A percentile compares a stretch with the other conserved stretches of the same genome.
phyloP scores from a whole-genome alignment of 495 filamentous ascomycete genomes.

The Schizothecium vesticola region DNA sequence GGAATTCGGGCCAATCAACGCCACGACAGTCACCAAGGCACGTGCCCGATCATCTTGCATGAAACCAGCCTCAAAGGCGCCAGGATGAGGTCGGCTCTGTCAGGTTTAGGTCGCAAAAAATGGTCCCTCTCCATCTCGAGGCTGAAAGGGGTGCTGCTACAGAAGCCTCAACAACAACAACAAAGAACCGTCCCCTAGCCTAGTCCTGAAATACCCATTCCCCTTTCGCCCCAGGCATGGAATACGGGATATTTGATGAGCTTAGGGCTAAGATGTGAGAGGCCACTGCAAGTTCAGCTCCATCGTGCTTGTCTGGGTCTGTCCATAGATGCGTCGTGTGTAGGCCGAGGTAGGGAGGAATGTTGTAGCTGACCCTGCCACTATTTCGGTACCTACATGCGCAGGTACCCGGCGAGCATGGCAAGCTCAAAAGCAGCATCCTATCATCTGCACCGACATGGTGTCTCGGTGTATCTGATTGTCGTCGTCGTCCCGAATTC shows the following conservation, averaged over 20 bases:
- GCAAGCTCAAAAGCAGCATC: not conserved
- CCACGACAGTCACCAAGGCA: not conserved
- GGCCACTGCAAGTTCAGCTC: not conserved
- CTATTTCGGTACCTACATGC: not conserved
- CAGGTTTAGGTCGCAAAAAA: not conserved
- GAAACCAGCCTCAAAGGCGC: not conserved
- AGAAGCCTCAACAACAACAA: not conserved
- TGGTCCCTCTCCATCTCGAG: not conserved
- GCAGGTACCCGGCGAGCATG: not conserved
- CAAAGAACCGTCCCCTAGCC: not conserved
- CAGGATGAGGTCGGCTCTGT: not conserved
- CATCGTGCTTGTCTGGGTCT: not conserved
- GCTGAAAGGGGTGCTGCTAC: not conserved
- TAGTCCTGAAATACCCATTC: not conserved
- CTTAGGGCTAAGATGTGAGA: not conserved
- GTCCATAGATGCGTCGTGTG: not conserved
- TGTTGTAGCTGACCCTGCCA: not conserved
- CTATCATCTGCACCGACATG: not conserved
- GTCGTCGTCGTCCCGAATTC: not conserved
- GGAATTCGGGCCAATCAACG: not conserved
- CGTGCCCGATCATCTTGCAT: not conserved
- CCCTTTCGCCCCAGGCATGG: not conserved
- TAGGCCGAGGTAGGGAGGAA: not conserved
- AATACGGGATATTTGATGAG: not conserved
- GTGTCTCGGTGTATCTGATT: not conserved